These are phyloP conservation scores for Euphorbia lathyris DNA, from an alignment of 345 rosid species.

Conservation along the genomic window DNA sequence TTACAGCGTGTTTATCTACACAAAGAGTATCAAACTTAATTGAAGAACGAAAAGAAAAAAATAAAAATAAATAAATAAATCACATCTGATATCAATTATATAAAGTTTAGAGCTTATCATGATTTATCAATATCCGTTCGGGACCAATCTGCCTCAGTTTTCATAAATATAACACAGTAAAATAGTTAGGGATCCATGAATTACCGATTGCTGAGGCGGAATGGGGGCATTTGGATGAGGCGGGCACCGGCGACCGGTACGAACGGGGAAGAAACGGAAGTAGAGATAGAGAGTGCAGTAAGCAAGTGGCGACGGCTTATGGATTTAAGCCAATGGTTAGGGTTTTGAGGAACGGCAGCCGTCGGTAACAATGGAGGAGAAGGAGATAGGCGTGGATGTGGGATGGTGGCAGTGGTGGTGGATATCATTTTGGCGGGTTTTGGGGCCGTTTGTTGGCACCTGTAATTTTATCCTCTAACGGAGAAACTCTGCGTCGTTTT, in stretches of 20 bases:
- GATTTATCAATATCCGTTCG: not conserved
- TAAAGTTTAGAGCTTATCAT: not conserved
- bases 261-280: slow-evolving; percentile 25
- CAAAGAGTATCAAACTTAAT: not conserved
- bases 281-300: slow-evolving; percentile 38
- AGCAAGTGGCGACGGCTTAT: slow-evolving; percentile 47
- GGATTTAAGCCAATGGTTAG: slow-evolving; percentile 18
- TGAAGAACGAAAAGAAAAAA: too few relatives aligned
- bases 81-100: not conserved
- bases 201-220: slow-evolving; percentile 56
- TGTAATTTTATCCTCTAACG: too few relatives aligned
- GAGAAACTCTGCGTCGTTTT: too few relatives aligned
- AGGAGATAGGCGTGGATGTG: slow-evolving; percentile 7
- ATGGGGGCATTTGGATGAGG: slow-evolving; percentile 70
- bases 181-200: not conserved
- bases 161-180: not conserved
- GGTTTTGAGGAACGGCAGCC: slow-evolving; percentile 4
- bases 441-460: not conserved
- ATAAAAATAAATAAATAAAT: not conserved
- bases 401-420: not conserved
- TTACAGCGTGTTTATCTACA: too few relatives aligned
- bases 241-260: slow-evolving; percentile 39
- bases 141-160: not conserved
- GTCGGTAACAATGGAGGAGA: slow-evolving; percentile 17
- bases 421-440: slow-evolving; percentile 24